Base-by-base conservation (phyloP, 2,329 filamentous ascomycete species). In the Colletotrichum camelliae region DNA sequence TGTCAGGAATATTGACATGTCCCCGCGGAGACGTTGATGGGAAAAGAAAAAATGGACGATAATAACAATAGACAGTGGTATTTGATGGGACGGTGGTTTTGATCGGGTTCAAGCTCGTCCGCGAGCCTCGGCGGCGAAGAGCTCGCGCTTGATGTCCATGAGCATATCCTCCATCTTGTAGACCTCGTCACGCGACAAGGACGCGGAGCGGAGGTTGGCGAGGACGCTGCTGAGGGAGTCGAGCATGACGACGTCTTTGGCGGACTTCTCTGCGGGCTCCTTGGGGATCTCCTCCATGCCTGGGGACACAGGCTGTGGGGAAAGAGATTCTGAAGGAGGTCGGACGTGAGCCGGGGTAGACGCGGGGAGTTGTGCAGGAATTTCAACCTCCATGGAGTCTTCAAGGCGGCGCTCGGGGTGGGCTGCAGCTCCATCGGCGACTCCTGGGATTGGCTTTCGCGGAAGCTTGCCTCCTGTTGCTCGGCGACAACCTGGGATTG, bases 161-260 rank as follows among this genome's bases (percentile, higher is more conserved):
- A 97, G 88, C 79, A 95, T 86, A 81, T 96, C 93, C 81, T 97
- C 95, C 78, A 97, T 89, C 81, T 93, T 89, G 75, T 92, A 89
- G 69, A 95, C 91, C 76, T 95, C 92, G 13, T 90, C 87, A 13
- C 91, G 88, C 18, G 91, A 91, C 57, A 97, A 84, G 18, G 90
- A 87, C 27, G 92, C 87, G 33, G 85, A 86, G 70, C 89, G 90
- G 74, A 96, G 87, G 77, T 92, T 89, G 24, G 88, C 87, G 29
- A 97, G 83, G 1, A 94, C 87, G 24, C 85, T 86, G 77, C 85
- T 88, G 58, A 94, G 87, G 48, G 88, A 86, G 75, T 83, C 83
- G 76, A 92, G 86, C 75, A 94, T 92, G 37, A 10, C n/a, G 24
- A 52, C 80, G 77, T 87, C 82, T 31, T 86, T 82, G 52, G 84